Evolutionary conservation across 1,284 basidiomycete genomes (phyloP), one percentile per base, ranked within the genome.

Genomic region (Irpex lacteus): DNA sequence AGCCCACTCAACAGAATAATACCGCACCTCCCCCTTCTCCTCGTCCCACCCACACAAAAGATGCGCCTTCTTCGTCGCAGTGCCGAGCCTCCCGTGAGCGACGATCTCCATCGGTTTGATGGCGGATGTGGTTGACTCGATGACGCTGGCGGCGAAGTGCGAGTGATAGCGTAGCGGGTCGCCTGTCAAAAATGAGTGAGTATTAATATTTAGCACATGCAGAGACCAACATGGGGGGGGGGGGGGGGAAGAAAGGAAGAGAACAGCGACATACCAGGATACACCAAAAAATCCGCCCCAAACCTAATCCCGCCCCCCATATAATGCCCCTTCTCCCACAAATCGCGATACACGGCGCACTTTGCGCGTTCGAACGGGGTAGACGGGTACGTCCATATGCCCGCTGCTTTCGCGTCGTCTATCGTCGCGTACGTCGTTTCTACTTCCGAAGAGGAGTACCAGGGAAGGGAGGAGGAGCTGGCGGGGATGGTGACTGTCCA

Each of bases 31-130:
- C 52, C 85, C 81, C 70, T 81, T 85, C 53, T 83, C 82, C 59
- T 92, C 87, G 72, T 96, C 87, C 90, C 92, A 97, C 50, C 89
- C 87, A 71, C 95, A 98, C 5, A 99, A 75, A 36, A 99, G 76
- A 74, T 98, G 96, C 0, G 95, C 89, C 78, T 99, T 99, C 76
- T 98, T 99, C 3, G 98, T 98, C 0, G 94, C 97, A 0, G 98
- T 99, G 0, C 97, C 98, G 50, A 99, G 78, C 37, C 98, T 85
- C 4, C 98, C 98, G 74, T 95, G 96, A 0, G 97, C 96, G 18
- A 99, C 91, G 52, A 99, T 85, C 73, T 98, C 95, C 85, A 96
- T 92, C 2, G 96, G 95, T 49, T 84, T 81, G 61, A 98, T 80
- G 0, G 82, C 71, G 8, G 86, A 77, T 6, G 80, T 73, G 1